phyloP scores from a whole-genome alignment of 225 moss, liverwort and hornwort genomes.

The Pseudisothecium myosuroides region DNA sequence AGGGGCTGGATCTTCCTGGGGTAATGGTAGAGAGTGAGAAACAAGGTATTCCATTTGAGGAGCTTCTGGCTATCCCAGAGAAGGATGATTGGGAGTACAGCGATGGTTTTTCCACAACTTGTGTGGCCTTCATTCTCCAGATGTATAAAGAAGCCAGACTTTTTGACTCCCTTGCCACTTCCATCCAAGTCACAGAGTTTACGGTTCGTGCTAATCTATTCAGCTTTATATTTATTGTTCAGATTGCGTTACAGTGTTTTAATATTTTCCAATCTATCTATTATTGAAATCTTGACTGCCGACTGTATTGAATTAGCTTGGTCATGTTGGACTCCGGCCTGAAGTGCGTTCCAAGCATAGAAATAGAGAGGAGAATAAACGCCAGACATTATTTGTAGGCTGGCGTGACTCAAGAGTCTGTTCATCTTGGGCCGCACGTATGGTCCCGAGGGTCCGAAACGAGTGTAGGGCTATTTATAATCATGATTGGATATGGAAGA shows the following conservation, averaged over 20 bases:
- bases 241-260: background rate
- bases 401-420: background rate
- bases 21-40: background rate
- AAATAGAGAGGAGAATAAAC: background rate
- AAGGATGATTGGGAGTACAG: slow-evolving; percentile 51
- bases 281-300: background rate
- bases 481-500: background rate
- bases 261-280: background rate
- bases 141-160: slow-evolving; percentile 61
- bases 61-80: slow-evolving; percentile 52
- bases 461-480: background rate
- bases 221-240: background rate
- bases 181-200: slow-evolving; percentile 83
- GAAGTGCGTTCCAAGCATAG: background rate
- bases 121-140: slow-evolving; percentile 55
- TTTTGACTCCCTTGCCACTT: slow-evolving; percentile 31
- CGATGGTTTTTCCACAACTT: slow-evolving; percentile 46
- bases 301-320: background rate
- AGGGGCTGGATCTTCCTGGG: background rate
- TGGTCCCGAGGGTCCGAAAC: background rate
- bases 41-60: background rate
- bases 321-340: background rate
- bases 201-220: slow-evolving; percentile 7
- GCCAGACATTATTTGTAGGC: background rate
- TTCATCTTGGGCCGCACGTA: background rate